Conservation (phyloP, 805 yeast species). For the Peterozyma toletana region DNA sequence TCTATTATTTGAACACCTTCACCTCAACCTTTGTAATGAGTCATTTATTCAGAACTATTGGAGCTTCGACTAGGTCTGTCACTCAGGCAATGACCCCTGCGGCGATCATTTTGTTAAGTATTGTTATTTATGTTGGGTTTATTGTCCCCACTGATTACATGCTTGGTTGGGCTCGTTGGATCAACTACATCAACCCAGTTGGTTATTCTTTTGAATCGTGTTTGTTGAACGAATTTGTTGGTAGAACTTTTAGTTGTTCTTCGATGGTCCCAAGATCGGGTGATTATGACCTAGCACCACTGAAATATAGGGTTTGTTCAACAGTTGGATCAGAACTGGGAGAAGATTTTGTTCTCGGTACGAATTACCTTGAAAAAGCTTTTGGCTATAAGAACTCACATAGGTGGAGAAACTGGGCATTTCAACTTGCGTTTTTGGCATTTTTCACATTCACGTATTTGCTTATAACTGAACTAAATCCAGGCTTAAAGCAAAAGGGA, state of each 20-base stretch:
- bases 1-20: conserved; percentile 36
- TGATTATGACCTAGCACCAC: conserved; percentile 17
- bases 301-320: conserved; percentile 18
- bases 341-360: conserved; percentile 45
- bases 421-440: conserved; percentile 38
- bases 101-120: conserved; percentile 37
- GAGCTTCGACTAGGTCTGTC: conserved; percentile 38
- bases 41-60: conserved; percentile 46
- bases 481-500: conserved; percentile 51
- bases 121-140: conserved; percentile 50
- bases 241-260: conserved; percentile 37
- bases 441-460: conserved; percentile 43
- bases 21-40: conserved; percentile 44
- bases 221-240: conserved; percentile 51
- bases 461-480: conserved; percentile 40
- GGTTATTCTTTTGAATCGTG: conserved; percentile 52
- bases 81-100: conserved; percentile 56
- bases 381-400: conserved; percentile 38
- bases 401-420: conserved; percentile 61
- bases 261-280: conserved; percentile 38
- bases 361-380: conserved; percentile 40
- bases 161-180: conserved; percentile 64
- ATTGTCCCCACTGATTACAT: conserved; percentile 48
- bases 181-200: conserved; percentile 51
- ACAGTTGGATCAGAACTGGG: conserved; percentile 59